Percentiles rank a stretch among this genome's conserved stretches.
These are phyloP conservation scores for Boechera retrofracta DNA, from an alignment of 345 rosid species.

Conservation along the genomic window DNA sequence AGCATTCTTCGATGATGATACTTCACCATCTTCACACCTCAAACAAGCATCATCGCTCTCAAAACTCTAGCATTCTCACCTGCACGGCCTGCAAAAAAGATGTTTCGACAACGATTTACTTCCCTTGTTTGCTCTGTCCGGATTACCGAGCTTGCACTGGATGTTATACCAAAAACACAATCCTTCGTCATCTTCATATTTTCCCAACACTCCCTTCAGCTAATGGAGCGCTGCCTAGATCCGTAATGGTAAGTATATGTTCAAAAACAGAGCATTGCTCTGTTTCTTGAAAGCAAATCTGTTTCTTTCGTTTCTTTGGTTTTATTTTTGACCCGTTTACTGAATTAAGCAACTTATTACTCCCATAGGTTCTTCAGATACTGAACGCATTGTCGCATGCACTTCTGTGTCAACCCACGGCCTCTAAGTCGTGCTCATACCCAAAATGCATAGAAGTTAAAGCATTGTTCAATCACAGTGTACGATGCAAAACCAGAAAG, in stretches of 20 bases:
- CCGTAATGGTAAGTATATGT: constrained; percentile 25
- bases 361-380: constrained; percentile 30
- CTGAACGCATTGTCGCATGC: constrained; percentile 55
- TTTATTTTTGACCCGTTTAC: not conserved
- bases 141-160: constrained; percentile 46
- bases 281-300: not conserved
- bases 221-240: constrained; percentile 9
- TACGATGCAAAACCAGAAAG: constrained; percentile 40
- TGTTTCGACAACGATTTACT: constrained; percentile 37
- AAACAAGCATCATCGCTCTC: constrained; percentile 10
- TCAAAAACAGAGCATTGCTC: not conserved
- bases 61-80: constrained; percentile 9
- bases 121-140: constrained; percentile 49
- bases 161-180: constrained; percentile 44
- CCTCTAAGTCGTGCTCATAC: constrained; percentile 42
- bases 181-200: constrained; percentile 33
- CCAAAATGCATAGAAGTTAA: constrained; percentile 49
- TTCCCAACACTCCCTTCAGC: constrained; percentile 23
- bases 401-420: constrained; percentile 33
- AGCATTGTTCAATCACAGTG: constrained; percentile 48
- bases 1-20: constrained; percentile 82
- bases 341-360: constrained; percentile 2
- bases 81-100: constrained; percentile 56
- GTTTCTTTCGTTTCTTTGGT: constrained; percentile 15
- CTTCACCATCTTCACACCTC: constrained; percentile 58